phyloP scores from a whole-genome alignment of 768 basidiomycete genomes.

The Boletus pseudo-olivaceus region DNA sequence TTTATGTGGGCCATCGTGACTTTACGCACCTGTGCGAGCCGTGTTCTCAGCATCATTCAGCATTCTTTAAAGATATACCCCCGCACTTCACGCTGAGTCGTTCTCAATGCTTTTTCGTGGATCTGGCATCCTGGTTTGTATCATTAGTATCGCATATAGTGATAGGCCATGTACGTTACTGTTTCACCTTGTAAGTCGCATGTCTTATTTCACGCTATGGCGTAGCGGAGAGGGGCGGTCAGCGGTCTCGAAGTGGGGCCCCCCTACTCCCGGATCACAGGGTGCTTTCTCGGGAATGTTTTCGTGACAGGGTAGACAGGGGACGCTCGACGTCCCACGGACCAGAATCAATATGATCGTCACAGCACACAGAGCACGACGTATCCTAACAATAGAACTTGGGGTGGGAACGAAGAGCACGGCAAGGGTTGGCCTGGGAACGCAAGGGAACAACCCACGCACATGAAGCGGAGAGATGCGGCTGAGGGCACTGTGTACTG shows the following conservation, averaged over 20 bases:
- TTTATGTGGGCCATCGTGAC: slow-evolving; percentile 18
- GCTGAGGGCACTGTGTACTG: neutral
- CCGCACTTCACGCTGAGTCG: slow-evolving; percentile 7
- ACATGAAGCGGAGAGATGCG: slow-evolving; percentile 5
- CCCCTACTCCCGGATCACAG: slow-evolving; percentile 5
- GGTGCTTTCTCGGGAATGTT: neutral
- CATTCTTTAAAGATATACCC: slow-evolving; percentile 18
- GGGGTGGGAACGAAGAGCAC: neutral
- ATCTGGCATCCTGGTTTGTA: slow-evolving; percentile 25
- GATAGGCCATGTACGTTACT: slow-evolving; percentile 16
- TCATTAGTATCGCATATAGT: slow-evolving; percentile 9
- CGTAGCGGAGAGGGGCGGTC: neutral
- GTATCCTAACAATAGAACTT: neutral
- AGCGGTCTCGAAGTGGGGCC: slow-evolving; percentile 14
- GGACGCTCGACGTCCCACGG: neutral
- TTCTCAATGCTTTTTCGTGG: slow-evolving; percentile 1
- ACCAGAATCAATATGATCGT: neutral
- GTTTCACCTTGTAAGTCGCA: slow-evolving; percentile 5
- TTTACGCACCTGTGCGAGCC: slow-evolving; percentile 7
- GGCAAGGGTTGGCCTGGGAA: neutral
- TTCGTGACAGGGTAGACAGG: neutral
- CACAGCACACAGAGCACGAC: neutral
- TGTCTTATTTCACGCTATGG: neutral
- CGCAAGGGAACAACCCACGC: neutral
- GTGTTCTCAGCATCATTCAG: slow-evolving; percentile 13